Evolutionary conservation across 176 grass and related monocot species (phyloP), one percentile per base, ranked within the genome.

Genomic region (Chloris gayana): DNA sequence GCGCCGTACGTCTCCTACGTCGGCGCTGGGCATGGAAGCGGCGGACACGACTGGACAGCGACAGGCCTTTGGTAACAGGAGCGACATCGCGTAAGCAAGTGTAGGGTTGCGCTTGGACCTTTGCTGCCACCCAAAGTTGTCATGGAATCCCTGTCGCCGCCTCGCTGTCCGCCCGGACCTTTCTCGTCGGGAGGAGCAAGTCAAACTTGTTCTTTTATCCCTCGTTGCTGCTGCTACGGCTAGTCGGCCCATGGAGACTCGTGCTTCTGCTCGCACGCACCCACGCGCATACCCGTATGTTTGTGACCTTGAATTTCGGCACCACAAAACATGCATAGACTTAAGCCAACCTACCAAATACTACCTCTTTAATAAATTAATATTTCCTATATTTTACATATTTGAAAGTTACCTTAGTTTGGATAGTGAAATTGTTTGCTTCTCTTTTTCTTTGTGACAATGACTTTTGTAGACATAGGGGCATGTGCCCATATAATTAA

Each of bases 61-160:
- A 75, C 54, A 76, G 35, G 15, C 3, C 18, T 50, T 50, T 7
- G 26, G 67, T 64, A 22, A 64, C 75, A 85, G 30, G 39, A 62
- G 83, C 67, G 74, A 51, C 83, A 56, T 17, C 53, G 5, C 83
- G 83, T 30, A 56, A 39, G 67, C 83, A 72, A 18, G 42, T 71
- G 75, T 72, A 72, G 13, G 18, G 1, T 85, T 72, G 6, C 60
- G 19, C 31, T 44, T 65, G 83, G 67, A 53, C 75, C 33, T n/a
- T 62, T 51, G 56, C 42, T n/a, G 73, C 42, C 51, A 54, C 5
- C 19, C 34, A 19, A 29, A 49, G 27, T 49, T 27, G 54, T 11
- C 67, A 29, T 41, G 30, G 82, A 84, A 84, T 84, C 82, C 7
- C 9, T 49, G 64, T 84, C 65, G 22, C 65, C 24, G 50, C 49